Evolutionary conservation across 495 filamentous ascomycete genomes (phyloP), one percentile per base, ranked within the genome.

Genomic region (Neurospora sp.): DNA sequence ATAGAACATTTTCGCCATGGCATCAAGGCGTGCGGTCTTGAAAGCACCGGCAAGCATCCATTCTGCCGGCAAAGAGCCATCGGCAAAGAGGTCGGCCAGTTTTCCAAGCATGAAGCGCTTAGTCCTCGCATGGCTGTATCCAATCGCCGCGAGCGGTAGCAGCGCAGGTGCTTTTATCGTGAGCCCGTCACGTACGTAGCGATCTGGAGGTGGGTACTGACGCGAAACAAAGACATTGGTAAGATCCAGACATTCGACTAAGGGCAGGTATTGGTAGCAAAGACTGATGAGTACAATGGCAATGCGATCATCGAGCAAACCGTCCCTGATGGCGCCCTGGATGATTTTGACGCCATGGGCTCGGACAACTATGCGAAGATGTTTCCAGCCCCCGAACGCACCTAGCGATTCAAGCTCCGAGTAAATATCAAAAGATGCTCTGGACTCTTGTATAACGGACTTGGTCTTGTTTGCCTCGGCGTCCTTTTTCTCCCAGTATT

Each of bases 281-380:
- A 88, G 75, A 35, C 79, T 75, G 35, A 88, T 78, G 4, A 88
- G 71, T 18, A 82, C 44, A 69, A 76, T 76, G 27, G 80, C 80
- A 14, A 86, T 80, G 20, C 82, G 73, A 20, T 82, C 75, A n/a
- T 81, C 79, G 27, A 88, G 42, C 11, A 85, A 42, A n/a, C 80
- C 81, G n/a, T 88, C 86, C 16, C 73, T 62, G 54, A 90, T 85
- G 74, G 90, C 89, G 11, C 85, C 81, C 37, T 74, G 69, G 39
- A 94, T 77, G 40, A 92, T 81, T 41, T 82, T 76, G 11, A 93
- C 78, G n/a, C 90, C 91, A 72, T 93, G 90, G 6, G 91, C 86
- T 72, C 91, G 87, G 31, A 90, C 90, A 46, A 91, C 85, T 69
- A 87, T 82, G 70, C 87, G 86, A 0, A 94, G 83, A 72, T 89